These are phyloP conservation scores for Triglochin maritima DNA, from an alignment of 106 monocot species.

Conservation along the genomic window DNA sequence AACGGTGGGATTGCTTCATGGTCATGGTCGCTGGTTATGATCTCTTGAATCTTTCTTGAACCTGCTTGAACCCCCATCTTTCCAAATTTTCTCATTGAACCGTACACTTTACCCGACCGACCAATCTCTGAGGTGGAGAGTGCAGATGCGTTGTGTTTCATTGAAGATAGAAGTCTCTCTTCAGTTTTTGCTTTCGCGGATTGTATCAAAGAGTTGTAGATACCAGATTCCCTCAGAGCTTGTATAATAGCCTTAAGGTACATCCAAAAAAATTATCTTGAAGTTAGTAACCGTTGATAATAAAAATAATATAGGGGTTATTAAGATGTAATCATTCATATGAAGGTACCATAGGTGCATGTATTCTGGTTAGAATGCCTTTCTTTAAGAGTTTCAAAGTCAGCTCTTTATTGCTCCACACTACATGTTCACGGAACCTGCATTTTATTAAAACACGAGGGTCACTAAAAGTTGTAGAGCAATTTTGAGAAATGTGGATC, in stretches of 20 bases:
- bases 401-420: slow-evolving; percentile 63
- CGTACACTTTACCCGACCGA: too few species aligned
- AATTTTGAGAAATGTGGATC: too few species aligned
- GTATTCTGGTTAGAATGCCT: slow-evolving; percentile 74
- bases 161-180: background rate
- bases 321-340: too few species aligned
- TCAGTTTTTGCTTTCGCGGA: slow-evolving; percentile 21
- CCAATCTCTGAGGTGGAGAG: too few species aligned
- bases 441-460: too few species aligned
- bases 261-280: too few species aligned
- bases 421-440: slow-evolving; percentile 84
- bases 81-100: background rate
- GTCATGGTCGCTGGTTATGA: background rate
- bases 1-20: slow-evolving; percentile 15
- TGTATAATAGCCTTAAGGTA: slow-evolving; percentile 52
- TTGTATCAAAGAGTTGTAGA: slow-evolving; percentile 51
- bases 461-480: too few species aligned
- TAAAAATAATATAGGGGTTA: too few species aligned
- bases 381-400: slow-evolving; percentile 64
- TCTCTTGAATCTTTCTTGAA: slow-evolving; percentile 1
- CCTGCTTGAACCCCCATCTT: background rate
- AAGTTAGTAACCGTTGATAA: too few species aligned
- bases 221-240: slow-evolving; percentile 62
- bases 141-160: too few species aligned
- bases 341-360: slow-evolving; percentile 72